Base-by-base conservation (phyloP, 179 eudicot genomes). In the Heliamphora pulchella region DNA sequence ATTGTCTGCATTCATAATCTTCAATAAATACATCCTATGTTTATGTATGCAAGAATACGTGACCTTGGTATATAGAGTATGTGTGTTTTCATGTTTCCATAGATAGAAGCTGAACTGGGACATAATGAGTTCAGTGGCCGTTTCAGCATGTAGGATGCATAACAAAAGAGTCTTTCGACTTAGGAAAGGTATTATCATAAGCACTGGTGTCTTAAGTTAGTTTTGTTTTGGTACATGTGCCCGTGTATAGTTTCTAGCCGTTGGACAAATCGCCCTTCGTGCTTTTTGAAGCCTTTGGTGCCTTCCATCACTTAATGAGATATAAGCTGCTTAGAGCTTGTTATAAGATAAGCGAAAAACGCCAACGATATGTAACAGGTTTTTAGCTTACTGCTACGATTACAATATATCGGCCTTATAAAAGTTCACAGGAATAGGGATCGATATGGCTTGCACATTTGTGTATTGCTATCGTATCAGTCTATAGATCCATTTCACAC, bases 1-100 rank as follows among this genome's bases (percentile, higher is more conserved):
- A 18, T 43, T 14, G 50, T 31, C 31, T 6, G 78, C 66, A 74
- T 54, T 39, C 50, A 57, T 53, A 74, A 74, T 74, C 77, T 74
- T 31, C 43, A 31, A 74, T 8, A 4, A 17, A 5, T 13, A 39
- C 46, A 72, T 8, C 10, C 11, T 18, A 55, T 8, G 11, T 55
- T 8, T 4, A 15, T 68, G 51, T 9, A 14, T 18, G 10, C 5
- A 46, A 10, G 31, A 65, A 0, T 13, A 65, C 41, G 10, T 9
- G 46, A 65, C 9, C 31, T 22, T 48, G 51, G 5, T 48, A 4
- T 65, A 2, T 39, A 31, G 15, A 1, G 14, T 22, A 2, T 22
- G 31, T 57, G 13, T 22, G 18, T 74, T 20, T 39, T 4, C 2
- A 41, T 66, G 1, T 66, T 66, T 31, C 43, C 63, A 31, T 55